Evolutionary conservation across 140 eudicot species (phyloP), one percentile per base, ranked within the genome.

Genomic region (Oenanthe javanica): DNA sequence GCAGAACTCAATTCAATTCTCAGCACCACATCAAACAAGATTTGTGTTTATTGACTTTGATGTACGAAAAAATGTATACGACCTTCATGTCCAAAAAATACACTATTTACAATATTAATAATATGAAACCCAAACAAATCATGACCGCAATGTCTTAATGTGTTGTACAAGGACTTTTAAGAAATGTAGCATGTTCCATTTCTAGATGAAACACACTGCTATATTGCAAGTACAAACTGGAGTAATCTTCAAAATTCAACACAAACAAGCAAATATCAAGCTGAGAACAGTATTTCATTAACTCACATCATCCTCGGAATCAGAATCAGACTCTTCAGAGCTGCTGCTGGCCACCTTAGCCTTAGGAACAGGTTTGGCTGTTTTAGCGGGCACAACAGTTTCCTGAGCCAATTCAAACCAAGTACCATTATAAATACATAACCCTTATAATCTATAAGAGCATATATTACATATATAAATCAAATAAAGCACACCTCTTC

Each of bases 221-320:
- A 64, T 2, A 25, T 27, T 2, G 13, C 4, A 1, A 18, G 31
- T 18, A 9, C 72, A 23, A 1, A 21, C 11, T 19, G 0, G 6
- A 57, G 4, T 21, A 57, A 57, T 57, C 66, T 19, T 19, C 69
- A 59, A 0, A 40, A 36, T 4, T 45, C 52, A 73, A 15, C 61
- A 75, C 3, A 75, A 21, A 9, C 4, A 9, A 47, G 5, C 2
- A n/a, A 25, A 7, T 18, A 43, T 0, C 4, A 45, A 66, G 27
- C 14, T 31, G 10, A 10, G 0, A 79, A n/a, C 10, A 10, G 18
- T 4, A 25, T 9, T 23, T 61, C 23, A 46, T 47, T 43, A 47
- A 14, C 80, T 55, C 48, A 82, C 85, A 77, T 64, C 76, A 2
- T 77, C 83, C 27, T 83, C 85, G 1, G 84, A 82, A 18, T 80